Conservation (phyloP, 768 basidiomycete genomes). For the Lentinula lateritia region DNA sequence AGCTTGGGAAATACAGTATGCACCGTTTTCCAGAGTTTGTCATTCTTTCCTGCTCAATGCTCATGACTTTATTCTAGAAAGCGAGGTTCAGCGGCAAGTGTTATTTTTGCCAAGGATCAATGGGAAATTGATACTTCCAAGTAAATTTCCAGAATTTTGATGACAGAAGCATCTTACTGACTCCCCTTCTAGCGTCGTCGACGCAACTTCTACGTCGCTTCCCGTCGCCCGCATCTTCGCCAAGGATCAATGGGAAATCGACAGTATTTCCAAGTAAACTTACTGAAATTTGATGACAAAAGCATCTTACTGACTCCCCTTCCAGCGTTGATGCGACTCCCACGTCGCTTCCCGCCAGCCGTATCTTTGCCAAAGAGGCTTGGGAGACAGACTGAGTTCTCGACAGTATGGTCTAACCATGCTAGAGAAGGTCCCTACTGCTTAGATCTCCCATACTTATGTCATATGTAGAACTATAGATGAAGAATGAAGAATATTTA, state of each 20-base stretch:
- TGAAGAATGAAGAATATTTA: too few species aligned
- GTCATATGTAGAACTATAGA: too few species aligned
- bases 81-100: background rate
- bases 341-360: background rate
- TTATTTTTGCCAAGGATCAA: conserved; percentile 12
- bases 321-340: background rate
- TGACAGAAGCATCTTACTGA: background rate
- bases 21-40: background rate
- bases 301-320: background rate
- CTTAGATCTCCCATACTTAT: too few species aligned
- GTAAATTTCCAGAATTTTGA: background rate
- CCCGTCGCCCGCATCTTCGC: background rate
- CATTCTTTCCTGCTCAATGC: background rate
- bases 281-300: background rate
- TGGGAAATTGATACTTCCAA: conserved; percentile 7
- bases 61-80: background rate
- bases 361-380: conserved; percentile 1
- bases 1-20: background rate
- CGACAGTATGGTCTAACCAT: too few species aligned
- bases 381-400: background rate
- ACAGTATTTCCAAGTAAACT: background rate
- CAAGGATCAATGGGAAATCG: background rate
- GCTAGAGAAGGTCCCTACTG: too few species aligned
- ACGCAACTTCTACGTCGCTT: background rate
- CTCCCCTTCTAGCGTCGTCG: background rate